Conservation (phyloP, 306 rosid species). For the Fragaria vesca region DNA sequence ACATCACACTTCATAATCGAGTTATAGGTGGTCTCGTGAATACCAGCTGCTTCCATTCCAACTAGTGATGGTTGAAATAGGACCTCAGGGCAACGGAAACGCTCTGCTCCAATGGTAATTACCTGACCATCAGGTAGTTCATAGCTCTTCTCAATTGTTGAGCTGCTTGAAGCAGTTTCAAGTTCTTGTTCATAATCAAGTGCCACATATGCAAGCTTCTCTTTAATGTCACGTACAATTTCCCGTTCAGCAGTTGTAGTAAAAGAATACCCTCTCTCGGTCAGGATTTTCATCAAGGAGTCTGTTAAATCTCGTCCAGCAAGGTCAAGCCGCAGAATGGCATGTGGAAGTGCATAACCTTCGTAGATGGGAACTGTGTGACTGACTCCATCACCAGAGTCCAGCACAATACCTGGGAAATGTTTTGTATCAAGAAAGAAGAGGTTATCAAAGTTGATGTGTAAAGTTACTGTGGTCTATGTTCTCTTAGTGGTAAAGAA, state of each 20-base stretch:
- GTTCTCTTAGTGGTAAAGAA: not conserved
- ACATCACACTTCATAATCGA: slow-evolving; percentile 45
- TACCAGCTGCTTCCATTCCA: slow-evolving; percentile 45
- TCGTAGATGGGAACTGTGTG: slow-evolving; percentile 43
- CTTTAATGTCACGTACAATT: slow-evolving; percentile 46
- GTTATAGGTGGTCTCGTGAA: slow-evolving; percentile 43
- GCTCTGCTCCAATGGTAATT: slow-evolving; percentile 44
- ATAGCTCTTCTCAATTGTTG: slow-evolving; percentile 41
- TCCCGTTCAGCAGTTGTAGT: slow-evolving; percentile 50
- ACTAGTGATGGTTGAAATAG: slow-evolving; percentile 43
- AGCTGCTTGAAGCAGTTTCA: slow-evolving; percentile 38
- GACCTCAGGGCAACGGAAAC: slow-evolving; percentile 46
- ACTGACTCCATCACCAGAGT: slow-evolving; percentile 49
- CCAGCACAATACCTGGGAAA: slow-evolving; percentile 38
- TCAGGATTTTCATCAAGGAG: slow-evolving; percentile 42
- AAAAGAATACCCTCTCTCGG: slow-evolving; percentile 43
- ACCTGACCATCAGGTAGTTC: slow-evolving; percentile 46
- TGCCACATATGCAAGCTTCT: slow-evolving; percentile 47
- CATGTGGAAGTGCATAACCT: slow-evolving; percentile 43
- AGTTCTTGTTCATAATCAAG: slow-evolving; percentile 46
- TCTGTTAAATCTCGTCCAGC: slow-evolving; percentile 48
- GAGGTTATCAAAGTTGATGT: not conserved
- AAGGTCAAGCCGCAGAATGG: slow-evolving; percentile 44
- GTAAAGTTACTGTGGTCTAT: not conserved
- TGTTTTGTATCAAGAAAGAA: not conserved